Conservation (phyloP, 2,329 filamentous ascomycete species). For the Apiospora sp. region DNA sequence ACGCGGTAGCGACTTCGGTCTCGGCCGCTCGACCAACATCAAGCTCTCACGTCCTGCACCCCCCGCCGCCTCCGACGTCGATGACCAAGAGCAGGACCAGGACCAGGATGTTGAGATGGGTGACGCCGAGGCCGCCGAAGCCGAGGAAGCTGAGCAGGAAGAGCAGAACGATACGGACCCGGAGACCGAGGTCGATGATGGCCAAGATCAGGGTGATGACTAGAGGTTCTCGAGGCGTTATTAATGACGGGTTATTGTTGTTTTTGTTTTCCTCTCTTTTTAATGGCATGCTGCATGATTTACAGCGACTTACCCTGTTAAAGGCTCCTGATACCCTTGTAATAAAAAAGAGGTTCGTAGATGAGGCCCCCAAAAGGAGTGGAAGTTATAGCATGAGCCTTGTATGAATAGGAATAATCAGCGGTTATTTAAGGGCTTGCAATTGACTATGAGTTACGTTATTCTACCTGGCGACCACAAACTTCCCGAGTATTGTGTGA, state of each 20-base stretch:
- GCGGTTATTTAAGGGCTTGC: not conserved
- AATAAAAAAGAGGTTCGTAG: slow-evolving; percentile 12
- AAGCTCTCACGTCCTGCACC: not conserved
- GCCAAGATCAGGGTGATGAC: slow-evolving; percentile 23
- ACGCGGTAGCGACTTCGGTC: slow-evolving; percentile 38
- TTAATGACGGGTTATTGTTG: not conserved
- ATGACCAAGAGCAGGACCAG: slow-evolving; percentile 29
- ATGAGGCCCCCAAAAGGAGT: slow-evolving; percentile 5
- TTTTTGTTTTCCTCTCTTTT: not conserved
- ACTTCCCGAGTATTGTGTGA: not conserved
- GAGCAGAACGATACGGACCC: slow-evolving; percentile 43
- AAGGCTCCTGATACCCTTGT: slow-evolving; percentile 20
- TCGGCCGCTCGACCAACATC: slow-evolving; percentile 5
- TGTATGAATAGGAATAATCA: slow-evolving; percentile 17
- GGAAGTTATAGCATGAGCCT: slow-evolving; percentile 1
- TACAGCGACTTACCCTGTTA: slow-evolving; percentile 1
- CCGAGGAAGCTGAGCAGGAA: slow-evolving; percentile 30
- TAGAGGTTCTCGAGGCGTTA: not conserved
- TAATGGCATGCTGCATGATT: not conserved
- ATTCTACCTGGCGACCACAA: not conserved
- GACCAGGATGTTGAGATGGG: slow-evolving; percentile 31
- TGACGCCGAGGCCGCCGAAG: slow-evolving; percentile 30
- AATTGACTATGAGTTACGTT: not conserved
- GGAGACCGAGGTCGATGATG: slow-evolving; percentile 45
- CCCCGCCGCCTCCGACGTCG: not conserved